A percentile compares a stretch with the other conserved stretches of the same genome.
Evolutionary conservation across 108 stramenopile genomes (phyloP).

Genomic region (Pseudonitzschia pungens): DNA sequence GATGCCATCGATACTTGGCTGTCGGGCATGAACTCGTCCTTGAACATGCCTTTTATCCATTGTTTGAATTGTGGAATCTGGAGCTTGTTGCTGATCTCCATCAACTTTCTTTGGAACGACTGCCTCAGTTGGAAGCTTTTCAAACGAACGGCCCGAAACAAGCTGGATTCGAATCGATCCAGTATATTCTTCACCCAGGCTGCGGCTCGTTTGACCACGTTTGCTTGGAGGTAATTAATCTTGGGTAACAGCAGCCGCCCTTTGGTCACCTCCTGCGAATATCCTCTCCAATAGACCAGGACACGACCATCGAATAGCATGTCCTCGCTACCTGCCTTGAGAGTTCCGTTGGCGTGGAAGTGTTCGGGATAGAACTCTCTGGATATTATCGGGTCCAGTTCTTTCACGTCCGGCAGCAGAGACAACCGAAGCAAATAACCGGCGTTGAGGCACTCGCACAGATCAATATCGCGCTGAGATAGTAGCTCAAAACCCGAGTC

Average conservation of each 20-base stretch:
- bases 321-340: slow-evolving; percentile 10
- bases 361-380: slow-evolving; percentile 72
- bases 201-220: slow-evolving; percentile 69
- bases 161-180: slow-evolving; percentile 30
- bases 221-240: slow-evolving; percentile 83
- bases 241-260: slow-evolving; percentile 71
- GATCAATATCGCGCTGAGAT: slow-evolving; percentile 68
- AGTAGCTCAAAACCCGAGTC: slow-evolving; percentile 77
- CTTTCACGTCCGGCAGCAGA: slow-evolving; percentile 56
- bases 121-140: slow-evolving; percentile 6
- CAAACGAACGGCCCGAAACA: background rate
- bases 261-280: slow-evolving; percentile 66
- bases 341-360: slow-evolving; percentile 30
- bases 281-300: slow-evolving; percentile 76
- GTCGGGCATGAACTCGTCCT: background rate
- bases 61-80: slow-evolving; percentile 4
- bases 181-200: slow-evolving; percentile 43
- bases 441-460: slow-evolving; percentile 76
- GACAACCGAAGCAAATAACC: slow-evolving; percentile 79
- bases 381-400: slow-evolving; percentile 53
- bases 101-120: background rate
- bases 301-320: slow-evolving; percentile 68
- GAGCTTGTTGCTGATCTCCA: background rate
- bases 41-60: slow-evolving; percentile 12
- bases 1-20: background rate